A percentile compares a stretch with the other conserved stretches of the same genome.
Evolutionary conservation across 1,284 basidiomycete species (phyloP).

Genomic region (Trichosporon ovoides): DNA sequence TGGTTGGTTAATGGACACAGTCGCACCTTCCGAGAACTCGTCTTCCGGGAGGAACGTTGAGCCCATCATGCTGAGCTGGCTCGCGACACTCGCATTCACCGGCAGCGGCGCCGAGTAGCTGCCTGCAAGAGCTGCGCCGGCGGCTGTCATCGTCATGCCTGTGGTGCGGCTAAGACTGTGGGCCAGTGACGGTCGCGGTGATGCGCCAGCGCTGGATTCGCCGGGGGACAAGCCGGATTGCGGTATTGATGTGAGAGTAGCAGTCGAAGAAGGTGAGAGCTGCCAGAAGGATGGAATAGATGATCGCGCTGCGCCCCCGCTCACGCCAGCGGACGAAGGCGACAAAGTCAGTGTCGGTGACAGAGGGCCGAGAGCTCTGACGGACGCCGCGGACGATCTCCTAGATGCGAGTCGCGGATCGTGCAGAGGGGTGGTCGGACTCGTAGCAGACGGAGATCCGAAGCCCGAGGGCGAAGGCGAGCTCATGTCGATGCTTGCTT

Average conservation of each 20-base stretch:
- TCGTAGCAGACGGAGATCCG: slow-evolving; percentile 7
- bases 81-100: background rate
- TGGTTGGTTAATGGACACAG: slow-evolving; percentile 48
- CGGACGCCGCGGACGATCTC: background rate
- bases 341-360: background rate
- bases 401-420: background rate
- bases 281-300: too few relatives aligned
- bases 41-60: slow-evolving; percentile 15
- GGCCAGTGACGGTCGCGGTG: slow-evolving; percentile 26
- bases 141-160: slow-evolving; percentile 17
- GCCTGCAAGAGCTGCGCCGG: background rate
- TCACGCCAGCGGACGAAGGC: background rate
- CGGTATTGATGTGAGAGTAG: background rate
- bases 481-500: slow-evolving; percentile 2
- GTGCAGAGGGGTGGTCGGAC: background rate
- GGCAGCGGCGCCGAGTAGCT: background rate
- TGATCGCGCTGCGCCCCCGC: too few relatives aligned
- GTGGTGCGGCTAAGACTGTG: slow-evolving; percentile 27
- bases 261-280: too few relatives aligned
- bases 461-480: slow-evolving; percentile 11
- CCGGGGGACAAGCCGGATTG: background rate
- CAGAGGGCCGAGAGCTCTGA: background rate
- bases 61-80: background rate
- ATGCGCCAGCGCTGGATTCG: slow-evolving; percentile 15
- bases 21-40: slow-evolving; percentile 40